phyloP scores from a whole-genome alignment of 208 protist species.

The Trypanosoma rangeli region DNA sequence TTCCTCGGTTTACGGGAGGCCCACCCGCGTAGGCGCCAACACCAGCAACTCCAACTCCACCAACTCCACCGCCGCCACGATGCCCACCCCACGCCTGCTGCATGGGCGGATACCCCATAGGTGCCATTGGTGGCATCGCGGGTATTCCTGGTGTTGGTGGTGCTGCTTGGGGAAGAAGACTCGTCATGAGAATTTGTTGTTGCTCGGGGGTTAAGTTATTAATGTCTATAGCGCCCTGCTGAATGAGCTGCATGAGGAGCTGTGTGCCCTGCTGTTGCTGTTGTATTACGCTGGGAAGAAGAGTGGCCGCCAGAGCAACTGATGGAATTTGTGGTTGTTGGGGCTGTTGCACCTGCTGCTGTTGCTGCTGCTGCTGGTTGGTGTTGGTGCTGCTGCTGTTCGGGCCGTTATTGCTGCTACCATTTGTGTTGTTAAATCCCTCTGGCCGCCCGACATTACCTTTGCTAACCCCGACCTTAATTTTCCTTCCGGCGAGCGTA shows the following conservation, averaged over 20 bases:
- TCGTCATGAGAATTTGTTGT: slow-evolving; percentile 41
- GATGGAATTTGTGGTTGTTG: slow-evolving; percentile 22
- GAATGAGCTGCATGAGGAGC: slow-evolving; percentile 69
- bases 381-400: slow-evolving; percentile 5
- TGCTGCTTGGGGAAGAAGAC: slow-evolving; percentile 19
- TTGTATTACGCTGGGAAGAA: slow-evolving; percentile 30
- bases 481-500: slow-evolving; percentile 67
- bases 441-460: slow-evolving; percentile 75
- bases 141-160: slow-evolving; percentile 11
- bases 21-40: slow-evolving; percentile 4
- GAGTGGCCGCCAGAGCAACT: slow-evolving; percentile 3
- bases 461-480: slow-evolving; percentile 85
- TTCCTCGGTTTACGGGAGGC: background rate
- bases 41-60: slow-evolving; percentile 16
- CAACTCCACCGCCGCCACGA: slow-evolving; percentile 13
- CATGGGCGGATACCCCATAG: slow-evolving; percentile 20
- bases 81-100: slow-evolving; percentile 26
- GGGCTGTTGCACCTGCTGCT: slow-evolving; percentile 23
- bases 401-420: slow-evolving; percentile 12
- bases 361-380: slow-evolving; percentile 12
- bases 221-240: slow-evolving; percentile 68
- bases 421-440: slow-evolving; percentile 23
- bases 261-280: slow-evolving; percentile 56
- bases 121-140: slow-evolving; percentile 19
- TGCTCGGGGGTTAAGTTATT: slow-evolving; percentile 62